Conservation (phyloP, 2,329 filamentous ascomycete genomes). For the Penicillium capsulatum region DNA sequence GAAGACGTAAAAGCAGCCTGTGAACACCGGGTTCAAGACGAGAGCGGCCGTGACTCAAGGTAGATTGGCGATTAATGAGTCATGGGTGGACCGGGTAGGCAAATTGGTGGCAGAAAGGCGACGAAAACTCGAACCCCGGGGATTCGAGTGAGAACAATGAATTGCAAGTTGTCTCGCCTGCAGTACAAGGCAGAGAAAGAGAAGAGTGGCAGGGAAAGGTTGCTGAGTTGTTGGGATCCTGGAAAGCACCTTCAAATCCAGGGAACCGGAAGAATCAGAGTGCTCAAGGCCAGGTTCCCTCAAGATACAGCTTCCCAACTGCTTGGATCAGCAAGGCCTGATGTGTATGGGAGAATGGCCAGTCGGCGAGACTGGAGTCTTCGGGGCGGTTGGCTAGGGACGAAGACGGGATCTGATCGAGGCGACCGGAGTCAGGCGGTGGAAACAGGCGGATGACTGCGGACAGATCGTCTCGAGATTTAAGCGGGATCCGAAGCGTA, state of each 20-base stretch:
- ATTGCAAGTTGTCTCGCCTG: too few species aligned
- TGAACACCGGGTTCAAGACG: slow-evolving; percentile 37
- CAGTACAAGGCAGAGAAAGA: too few species aligned
- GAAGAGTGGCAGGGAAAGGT: background rate
- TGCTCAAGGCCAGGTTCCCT: slow-evolving; percentile 25
- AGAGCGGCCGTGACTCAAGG: slow-evolving; percentile 31
- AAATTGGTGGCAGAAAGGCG: slow-evolving; percentile 5
- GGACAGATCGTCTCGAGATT: too few species aligned
- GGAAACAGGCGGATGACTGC: background rate
- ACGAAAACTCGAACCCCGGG: slow-evolving; percentile 4
- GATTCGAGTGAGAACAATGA: too few species aligned
- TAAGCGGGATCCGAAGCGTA: background rate
- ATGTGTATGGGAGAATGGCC: slow-evolving; percentile 1
- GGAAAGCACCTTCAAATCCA: slow-evolving; percentile 23
- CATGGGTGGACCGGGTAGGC: slow-evolving; percentile 23
- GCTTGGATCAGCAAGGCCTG: background rate
- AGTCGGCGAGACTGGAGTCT: slow-evolving; percentile 1
- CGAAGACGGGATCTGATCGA: too few species aligned
- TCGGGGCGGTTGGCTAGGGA: too few species aligned
- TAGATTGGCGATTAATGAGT: slow-evolving; percentile 24
- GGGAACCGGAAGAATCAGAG: slow-evolving; percentile 17
- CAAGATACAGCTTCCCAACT: slow-evolving; percentile 6
- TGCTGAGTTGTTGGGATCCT: slow-evolving; percentile 16
- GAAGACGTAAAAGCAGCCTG: slow-evolving; percentile 26
- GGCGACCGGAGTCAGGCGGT: too few species aligned